Percentiles rank a stretch among this genome's conserved stretches.
Conservation (phyloP, 2,329 filamentous ascomycete species). For the Dothiorella sarmentorum region DNA sequence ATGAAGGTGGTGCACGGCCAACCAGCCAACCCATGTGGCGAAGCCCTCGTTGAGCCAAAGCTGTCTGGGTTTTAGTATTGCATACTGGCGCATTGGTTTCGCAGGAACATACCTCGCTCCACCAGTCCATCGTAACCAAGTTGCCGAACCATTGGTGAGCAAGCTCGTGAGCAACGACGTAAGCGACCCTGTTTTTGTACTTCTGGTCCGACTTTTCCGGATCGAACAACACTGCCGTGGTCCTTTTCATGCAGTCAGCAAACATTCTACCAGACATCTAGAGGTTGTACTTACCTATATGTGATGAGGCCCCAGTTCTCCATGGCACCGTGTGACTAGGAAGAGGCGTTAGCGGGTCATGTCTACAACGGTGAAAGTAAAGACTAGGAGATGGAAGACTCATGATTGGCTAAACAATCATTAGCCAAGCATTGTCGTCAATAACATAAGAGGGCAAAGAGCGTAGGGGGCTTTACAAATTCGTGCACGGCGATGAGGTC, state of each 20-base stretch:
- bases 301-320: conserved; percentile 97
- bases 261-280: too few relatives aligned
- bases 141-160: conserved; percentile 97
- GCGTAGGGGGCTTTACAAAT: conserved; percentile 58
- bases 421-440: conserved; percentile 16
- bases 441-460: conserved; percentile 27
- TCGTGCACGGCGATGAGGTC: conserved; percentile 90
- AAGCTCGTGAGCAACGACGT: conserved; percentile 96
- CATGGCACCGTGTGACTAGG: conserved; percentile 71
- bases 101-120: conserved; percentile 60
- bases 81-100: too few relatives aligned
- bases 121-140: conserved; percentile 95
- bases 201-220: conserved; percentile 84
- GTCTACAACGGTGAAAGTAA: background rate
- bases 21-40: conserved; percentile 97
- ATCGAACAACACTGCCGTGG: conserved; percentile 94
- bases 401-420: conserved; percentile 39
- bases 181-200: conserved; percentile 91
- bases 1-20: conserved; percentile 84
- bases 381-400: conserved; percentile 27
- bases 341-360: conserved; percentile 38
- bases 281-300: conserved; percentile 56
- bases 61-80: conserved; percentile 24
- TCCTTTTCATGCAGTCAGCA: conserved; percentile 39
- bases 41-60: conserved; percentile 96